Evolutionary conservation across 208 protist species (phyloP).

Genomic region (Willaertia magna): DNA sequence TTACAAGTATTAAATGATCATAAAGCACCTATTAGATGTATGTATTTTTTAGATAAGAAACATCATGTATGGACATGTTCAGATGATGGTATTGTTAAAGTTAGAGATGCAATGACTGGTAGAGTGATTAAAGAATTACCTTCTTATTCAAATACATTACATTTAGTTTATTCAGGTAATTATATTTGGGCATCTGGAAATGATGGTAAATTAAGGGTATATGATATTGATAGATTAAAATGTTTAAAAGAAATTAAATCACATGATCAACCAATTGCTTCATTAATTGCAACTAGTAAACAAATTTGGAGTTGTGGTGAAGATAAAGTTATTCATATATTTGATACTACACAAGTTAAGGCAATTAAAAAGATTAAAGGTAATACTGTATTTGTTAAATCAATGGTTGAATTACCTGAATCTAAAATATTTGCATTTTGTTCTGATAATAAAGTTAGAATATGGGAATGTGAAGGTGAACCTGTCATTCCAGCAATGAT

Average conservation of each 20-base stretch:
- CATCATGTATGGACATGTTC: not conserved
- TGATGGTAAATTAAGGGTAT: not conserved
- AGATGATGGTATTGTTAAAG: not conserved
- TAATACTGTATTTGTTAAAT: not conserved
- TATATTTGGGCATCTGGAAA: not conserved
- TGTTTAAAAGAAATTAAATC: not conserved
- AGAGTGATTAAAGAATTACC: not conserved
- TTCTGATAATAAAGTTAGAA: not conserved
- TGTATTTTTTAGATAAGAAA: not conserved
- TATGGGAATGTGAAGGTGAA: not conserved
- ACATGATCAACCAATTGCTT: not conserved
- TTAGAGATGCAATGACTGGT: not conserved
- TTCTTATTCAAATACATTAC: not conserved
- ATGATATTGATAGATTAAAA: not conserved
- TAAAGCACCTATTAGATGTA: not conserved
- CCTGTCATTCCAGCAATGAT: not conserved
- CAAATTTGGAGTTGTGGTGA: not conserved
- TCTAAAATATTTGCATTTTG: not conserved
- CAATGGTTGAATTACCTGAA: not conserved
- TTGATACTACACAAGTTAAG: not conserved
- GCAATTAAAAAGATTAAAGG: not conserved
- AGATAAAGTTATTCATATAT: not conserved
- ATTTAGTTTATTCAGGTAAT: not conserved
- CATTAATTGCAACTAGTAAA: not conserved
- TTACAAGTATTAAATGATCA: not conserved